phyloP scores from a whole-genome alignment of 148 eudicot genomes.

The Camellia granthamiana region DNA sequence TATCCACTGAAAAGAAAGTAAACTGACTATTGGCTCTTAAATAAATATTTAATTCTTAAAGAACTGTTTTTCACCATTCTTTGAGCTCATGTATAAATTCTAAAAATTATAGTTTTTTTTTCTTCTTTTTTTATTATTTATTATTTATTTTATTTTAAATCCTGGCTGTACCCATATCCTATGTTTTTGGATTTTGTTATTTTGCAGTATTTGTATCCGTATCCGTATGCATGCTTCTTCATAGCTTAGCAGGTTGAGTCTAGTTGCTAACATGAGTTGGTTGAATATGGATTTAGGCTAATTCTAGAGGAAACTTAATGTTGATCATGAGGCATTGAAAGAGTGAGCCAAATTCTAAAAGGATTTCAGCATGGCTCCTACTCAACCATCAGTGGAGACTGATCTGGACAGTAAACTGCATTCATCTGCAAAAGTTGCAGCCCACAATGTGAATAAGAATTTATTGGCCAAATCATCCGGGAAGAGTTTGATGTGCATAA shows the following conservation, averaged over 20 bases:
- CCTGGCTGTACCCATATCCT: too few relatives aligned
- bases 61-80: too few relatives aligned
- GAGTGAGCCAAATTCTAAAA: background rate
- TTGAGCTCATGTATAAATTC: too few relatives aligned
- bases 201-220: too few relatives aligned
- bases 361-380: constrained; percentile 1
- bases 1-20: too few relatives aligned
- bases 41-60: too few relatives aligned
- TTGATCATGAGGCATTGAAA: background rate
- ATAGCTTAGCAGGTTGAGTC: background rate
- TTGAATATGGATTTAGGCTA: background rate
- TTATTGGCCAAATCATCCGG: constrained; percentile 25
- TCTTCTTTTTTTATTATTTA: too few relatives aligned
- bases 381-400: constrained; percentile 7
- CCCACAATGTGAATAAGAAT: constrained; percentile 25
- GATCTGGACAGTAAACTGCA: constrained; percentile 6
- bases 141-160: too few relatives aligned
- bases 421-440: constrained; percentile 11
- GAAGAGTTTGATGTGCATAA: constrained; percentile 34
- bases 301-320: background rate
- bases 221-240: background rate
- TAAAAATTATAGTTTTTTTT: too few relatives aligned
- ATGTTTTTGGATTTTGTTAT: too few relatives aligned
- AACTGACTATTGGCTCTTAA: too few relatives aligned
- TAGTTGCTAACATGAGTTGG: background rate